A percentile compares a stretch with the other conserved stretches of the same genome.
Evolutionary conservation across 768 basidiomycete genomes (phyloP).

Genomic region (Leccinum obscurum): DNA sequence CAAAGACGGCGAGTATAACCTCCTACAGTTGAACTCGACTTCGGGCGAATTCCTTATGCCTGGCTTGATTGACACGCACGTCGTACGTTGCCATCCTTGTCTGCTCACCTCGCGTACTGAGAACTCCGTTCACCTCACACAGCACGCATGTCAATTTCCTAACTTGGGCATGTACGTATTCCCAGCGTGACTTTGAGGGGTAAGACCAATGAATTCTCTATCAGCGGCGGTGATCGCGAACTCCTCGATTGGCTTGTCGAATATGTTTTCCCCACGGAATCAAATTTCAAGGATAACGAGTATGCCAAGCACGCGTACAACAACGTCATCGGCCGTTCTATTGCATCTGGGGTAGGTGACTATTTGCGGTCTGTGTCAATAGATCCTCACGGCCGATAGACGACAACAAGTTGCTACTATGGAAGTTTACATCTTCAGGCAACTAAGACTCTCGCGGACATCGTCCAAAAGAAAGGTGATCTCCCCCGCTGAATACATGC

Average conservation of each 20-base stretch:
- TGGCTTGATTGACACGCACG: slow-evolving; percentile 89
- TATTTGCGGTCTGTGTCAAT: background rate
- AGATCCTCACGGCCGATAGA: slow-evolving; percentile 38
- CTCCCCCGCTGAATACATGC: background rate
- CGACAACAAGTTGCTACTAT: slow-evolving; percentile 91
- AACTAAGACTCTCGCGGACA: slow-evolving; percentile 75
- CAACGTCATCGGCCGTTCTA: slow-evolving; percentile 63
- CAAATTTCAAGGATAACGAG: slow-evolving; percentile 59
- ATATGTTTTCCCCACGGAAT: slow-evolving; percentile 85
- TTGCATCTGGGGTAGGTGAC: slow-evolving; percentile 69
- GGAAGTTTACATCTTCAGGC: slow-evolving; percentile 77
- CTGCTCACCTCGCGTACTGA: background rate
- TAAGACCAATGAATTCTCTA: background rate
- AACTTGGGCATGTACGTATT: slow-evolving; percentile 34
- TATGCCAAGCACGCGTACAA: slow-evolving; percentile 71
- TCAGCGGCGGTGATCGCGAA: slow-evolving; percentile 76
- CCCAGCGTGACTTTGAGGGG: background rate
- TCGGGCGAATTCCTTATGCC: slow-evolving; percentile 74
- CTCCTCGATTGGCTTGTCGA: slow-evolving; percentile 83
- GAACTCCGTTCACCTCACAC: background rate
- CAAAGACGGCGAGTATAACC: slow-evolving; percentile 28
- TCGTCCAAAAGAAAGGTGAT: slow-evolving; percentile 58
- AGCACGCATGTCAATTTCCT: slow-evolving; percentile 42
- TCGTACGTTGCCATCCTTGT: slow-evolving; percentile 48
- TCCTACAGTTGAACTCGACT: slow-evolving; percentile 37